Conservation (phyloP, 768 basidiomycete species). For the Podaxis sp. region DNA sequence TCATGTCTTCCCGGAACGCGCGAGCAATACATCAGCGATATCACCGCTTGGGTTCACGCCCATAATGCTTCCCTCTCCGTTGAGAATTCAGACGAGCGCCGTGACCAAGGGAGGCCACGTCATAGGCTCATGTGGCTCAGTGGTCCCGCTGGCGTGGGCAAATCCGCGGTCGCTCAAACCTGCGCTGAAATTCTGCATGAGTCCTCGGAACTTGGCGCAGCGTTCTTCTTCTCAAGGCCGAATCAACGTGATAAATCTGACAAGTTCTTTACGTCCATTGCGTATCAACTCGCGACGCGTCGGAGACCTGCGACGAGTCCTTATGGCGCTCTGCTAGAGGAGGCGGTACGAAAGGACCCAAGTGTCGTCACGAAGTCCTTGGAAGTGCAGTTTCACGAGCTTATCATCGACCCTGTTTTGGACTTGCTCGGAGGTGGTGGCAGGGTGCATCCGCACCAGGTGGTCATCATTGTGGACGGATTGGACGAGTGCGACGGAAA, state of each 20-base stretch:
- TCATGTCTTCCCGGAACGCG: slow-evolving; percentile 8
- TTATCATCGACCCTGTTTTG: slow-evolving; percentile 20
- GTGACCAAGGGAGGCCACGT: neutral
- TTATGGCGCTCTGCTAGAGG: slow-evolving; percentile 7
- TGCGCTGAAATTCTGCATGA: slow-evolving; percentile 22
- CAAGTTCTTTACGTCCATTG: slow-evolving; percentile 30
- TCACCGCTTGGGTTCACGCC: slow-evolving; percentile 2
- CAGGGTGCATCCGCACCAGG: neutral
- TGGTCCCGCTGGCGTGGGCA: slow-evolving; percentile 28
- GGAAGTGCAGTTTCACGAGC: slow-evolving; percentile 17
- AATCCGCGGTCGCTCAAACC: slow-evolving; percentile 27
- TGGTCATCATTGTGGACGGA: slow-evolving; percentile 25
- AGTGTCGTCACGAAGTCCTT: slow-evolving; percentile 18
- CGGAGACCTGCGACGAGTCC: neutral
- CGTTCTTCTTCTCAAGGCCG: slow-evolving; percentile 36
- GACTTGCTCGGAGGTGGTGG: neutral
- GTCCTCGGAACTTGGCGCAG: slow-evolving; percentile 25
- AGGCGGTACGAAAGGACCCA: slow-evolving; percentile 18
- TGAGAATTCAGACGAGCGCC: neutral
- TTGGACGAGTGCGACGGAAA: slow-evolving; percentile 27
- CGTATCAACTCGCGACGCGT: slow-evolving; percentile 26
- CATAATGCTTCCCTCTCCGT: neutral
- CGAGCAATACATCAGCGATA: slow-evolving; percentile 3
- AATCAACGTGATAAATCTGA: slow-evolving; percentile 24
- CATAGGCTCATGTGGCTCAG: slow-evolving; percentile 21